Base-by-base conservation (phyloP, 768 basidiomycete genomes). In the Hericium coralloides region DNA sequence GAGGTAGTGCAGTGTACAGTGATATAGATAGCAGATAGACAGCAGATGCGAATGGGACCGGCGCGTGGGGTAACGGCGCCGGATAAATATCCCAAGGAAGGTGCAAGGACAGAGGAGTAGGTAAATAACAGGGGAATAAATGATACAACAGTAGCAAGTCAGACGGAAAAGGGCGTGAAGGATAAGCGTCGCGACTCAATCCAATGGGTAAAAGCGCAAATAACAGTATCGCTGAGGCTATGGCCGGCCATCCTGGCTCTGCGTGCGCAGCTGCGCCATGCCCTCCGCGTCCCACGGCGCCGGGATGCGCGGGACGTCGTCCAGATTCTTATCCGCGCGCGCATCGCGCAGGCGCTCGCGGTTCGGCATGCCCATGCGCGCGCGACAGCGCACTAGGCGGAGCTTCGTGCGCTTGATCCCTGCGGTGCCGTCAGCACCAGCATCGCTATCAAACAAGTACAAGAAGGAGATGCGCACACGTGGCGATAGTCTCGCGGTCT, bases 371-470 rank as follows among this genome's bases (percentile, higher is more conserved):
- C 70, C 74, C 88, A 87, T 90, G 22, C 89, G 80, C 26, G 80
- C 81, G 20, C 81, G 81, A 69, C 89, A 91, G 26, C 89, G 78
- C 23, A 89, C 75, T n/a, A 90, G 83, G 12, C 89, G 84, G 15
- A 91, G 79, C 67, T 91, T 92, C 17, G 89, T 92, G 41, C 87
- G 79, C 61, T 85, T 90, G 70, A 91, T 91, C 89, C 89, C 87
- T 89, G 57, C 20, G 31, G 47, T 2, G 17, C 15, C 49, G 0
- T 48, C 55, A 64, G 14, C 17, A 15, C 43, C 52, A 63, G 22
- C 41, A 53, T 48, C 18, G 45, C 52, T 18, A 53, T 25, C 45
- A 49, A 58, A 36, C 12, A 4, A 49, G 31, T 45, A 55, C 47
- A 57, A 43, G 17, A 55, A 22, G 55, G 15, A 25, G 10, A 73